These are phyloP conservation scores for Candida smagusa DNA, from an alignment of 1,139 yeast genomes.

Conservation along the genomic window DNA sequence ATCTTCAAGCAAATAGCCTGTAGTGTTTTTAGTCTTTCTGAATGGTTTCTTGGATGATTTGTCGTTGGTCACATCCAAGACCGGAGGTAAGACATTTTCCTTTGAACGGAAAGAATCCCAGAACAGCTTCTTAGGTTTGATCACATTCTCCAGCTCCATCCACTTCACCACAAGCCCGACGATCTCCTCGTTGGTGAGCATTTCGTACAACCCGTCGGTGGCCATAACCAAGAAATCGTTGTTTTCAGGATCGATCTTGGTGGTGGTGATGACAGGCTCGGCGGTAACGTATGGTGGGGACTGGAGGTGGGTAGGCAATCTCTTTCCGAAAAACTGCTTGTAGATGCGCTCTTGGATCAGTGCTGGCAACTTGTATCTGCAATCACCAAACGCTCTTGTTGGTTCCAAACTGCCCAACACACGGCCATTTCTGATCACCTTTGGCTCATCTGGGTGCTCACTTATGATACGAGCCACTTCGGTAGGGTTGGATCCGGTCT, in stretches of 20 bases:
- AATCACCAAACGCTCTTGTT: constrained; percentile 95
- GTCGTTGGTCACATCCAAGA: constrained; percentile 58
- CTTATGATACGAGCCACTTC: constrained; percentile 80
- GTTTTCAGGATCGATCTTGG: constrained; percentile 65
- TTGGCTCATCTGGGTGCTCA: constrained; percentile 91
- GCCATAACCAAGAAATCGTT: constrained; percentile 91
- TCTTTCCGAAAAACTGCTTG: constrained; percentile 77
- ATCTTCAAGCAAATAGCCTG: constrained; percentile 60
- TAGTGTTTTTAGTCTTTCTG: constrained; percentile 33
- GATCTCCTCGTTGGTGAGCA: constrained; percentile 88
- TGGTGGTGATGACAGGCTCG: constrained; percentile 86
- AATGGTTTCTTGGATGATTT: constrained; percentile 46
- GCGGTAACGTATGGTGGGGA: constrained; percentile 99
- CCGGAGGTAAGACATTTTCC: constrained; percentile 59
- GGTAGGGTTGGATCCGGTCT: constrained; percentile 86
- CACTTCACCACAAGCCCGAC: constrained; percentile 90
- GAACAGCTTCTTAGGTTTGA: constrained; percentile 50
- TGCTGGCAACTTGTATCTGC: constrained; percentile 77
- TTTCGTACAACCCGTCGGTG: constrained; percentile 90
- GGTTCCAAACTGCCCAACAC: constrained; percentile 96
- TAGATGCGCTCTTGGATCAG: constrained; percentile 73
- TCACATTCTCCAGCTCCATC: constrained; percentile 77
- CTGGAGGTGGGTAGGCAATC: constrained; percentile 71
- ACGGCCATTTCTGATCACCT: constrained; percentile 81
- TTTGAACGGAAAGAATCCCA: constrained; percentile 46